A percentile compares a stretch with the other conserved stretches of the same genome.
phyloP scores from a whole-genome alignment of 306 rosid species.

The Ammopiptanthus mongolicus region DNA sequence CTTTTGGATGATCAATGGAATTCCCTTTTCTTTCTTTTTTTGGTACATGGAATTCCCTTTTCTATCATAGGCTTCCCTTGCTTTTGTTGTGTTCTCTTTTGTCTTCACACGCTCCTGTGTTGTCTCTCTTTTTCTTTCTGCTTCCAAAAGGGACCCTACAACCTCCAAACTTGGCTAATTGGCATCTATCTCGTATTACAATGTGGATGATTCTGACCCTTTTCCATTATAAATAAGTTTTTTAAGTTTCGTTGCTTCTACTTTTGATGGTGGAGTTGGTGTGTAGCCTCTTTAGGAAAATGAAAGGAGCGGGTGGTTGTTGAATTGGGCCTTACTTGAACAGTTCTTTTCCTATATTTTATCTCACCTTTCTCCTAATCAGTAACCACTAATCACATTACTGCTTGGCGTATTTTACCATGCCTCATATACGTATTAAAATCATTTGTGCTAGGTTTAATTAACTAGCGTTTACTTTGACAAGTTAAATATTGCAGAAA shows the following conservation, averaged over 20 bases:
- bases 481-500: background rate
- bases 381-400: background rate
- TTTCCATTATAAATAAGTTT: background rate
- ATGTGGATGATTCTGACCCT: slow-evolving; percentile 22
- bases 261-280: slow-evolving; percentile 73
- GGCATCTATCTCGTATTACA: background rate
- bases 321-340: slow-evolving; percentile 32
- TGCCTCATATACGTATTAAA: background rate
- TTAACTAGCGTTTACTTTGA: background rate
- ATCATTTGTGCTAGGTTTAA: background rate
- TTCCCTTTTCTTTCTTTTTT: slow-evolving; percentile 3
- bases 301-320: slow-evolving; percentile 59
- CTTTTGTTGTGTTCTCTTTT: slow-evolving; percentile 32
- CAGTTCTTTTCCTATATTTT: slow-evolving; percentile 4
- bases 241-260: slow-evolving; percentile 64
- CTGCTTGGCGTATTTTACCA: background rate
- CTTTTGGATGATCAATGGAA: background rate
- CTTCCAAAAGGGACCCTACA: slow-evolving; percentile 41
- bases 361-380: background rate
- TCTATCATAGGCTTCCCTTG: background rate
- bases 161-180: slow-evolving; percentile 13
- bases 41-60: background rate
- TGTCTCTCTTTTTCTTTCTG: slow-evolving; percentile 21
- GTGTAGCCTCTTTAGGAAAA: slow-evolving; percentile 51
- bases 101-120: slow-evolving; percentile 45